phyloP scores from a whole-genome alignment of 73 alveolate genomes.

The Paramecium sexaurelia region DNA sequence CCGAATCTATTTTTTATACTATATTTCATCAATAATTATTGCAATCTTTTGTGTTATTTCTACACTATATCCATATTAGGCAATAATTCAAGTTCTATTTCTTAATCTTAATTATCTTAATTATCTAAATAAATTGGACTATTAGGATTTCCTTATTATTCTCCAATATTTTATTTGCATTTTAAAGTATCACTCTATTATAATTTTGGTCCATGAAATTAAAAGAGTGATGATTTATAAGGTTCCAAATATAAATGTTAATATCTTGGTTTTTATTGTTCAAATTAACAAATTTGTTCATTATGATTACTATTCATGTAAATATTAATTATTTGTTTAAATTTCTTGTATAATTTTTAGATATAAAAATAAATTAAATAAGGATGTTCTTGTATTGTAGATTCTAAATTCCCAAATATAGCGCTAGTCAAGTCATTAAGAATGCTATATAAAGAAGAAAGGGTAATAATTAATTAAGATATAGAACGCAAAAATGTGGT shows the following conservation, averaged over 20 bases:
- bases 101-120: background rate
- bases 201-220: conserved; percentile 17
- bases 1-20: background rate
- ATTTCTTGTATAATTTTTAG: background rate
- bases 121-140: background rate
- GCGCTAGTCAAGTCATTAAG: background rate
- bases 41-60: background rate
- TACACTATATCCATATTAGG: background rate
- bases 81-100: background rate
- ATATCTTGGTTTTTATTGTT: background rate
- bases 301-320: background rate
- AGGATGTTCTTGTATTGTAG: conserved; percentile 1
- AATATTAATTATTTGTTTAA: background rate
- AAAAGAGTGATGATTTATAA: background rate
- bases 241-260: background rate
- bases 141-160: background rate
- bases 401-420: background rate
- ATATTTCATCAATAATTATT: background rate
- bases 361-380: background rate
- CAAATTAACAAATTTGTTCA: background rate
- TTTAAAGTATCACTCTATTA: background rate
- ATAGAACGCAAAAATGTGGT: background rate
- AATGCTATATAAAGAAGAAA: conserved; percentile 4
- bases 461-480: background rate
- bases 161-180: background rate